Percentiles rank a stretch among this genome's conserved stretches.
Conservation (phyloP, 768 basidiomycete species). For the Sistotremastrum suecicum region DNA sequence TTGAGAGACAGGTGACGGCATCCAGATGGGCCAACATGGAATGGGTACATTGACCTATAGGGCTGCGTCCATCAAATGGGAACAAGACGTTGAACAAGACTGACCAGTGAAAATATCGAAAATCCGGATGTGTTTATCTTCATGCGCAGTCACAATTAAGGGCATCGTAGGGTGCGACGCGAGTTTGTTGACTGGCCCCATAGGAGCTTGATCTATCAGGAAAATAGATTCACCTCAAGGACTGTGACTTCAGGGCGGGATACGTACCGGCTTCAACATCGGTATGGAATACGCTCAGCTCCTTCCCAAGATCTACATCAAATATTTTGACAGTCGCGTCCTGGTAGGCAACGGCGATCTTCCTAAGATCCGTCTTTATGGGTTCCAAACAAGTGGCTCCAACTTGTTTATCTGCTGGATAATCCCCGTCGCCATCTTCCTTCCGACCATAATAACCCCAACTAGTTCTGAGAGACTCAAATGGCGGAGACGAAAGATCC, state of each 20-base stretch:
- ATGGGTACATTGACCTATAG: constrained; percentile 68
- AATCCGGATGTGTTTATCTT: constrained; percentile 86
- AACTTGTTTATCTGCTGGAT: constrained; percentile 8
- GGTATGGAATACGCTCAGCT: constrained; percentile 45
- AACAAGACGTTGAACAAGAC: constrained; percentile 13
- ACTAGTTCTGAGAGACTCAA: constrained; percentile 52
- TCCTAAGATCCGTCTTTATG: constrained; percentile 69
- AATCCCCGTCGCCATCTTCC: constrained; percentile 28
- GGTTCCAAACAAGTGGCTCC: constrained; percentile 79
- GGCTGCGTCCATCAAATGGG: not conserved
- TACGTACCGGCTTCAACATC: constrained; percentile 43
- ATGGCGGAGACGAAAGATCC: constrained; percentile 63
- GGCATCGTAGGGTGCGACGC: constrained; percentile 86
- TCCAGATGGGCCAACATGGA: constrained; percentile 87
- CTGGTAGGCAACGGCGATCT: constrained; percentile 82
- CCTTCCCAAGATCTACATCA: constrained; percentile 80
- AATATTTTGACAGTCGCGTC: constrained; percentile 85
- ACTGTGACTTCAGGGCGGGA: not conserved
- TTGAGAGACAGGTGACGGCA: constrained; percentile 79
- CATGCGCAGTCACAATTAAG: constrained; percentile 78
- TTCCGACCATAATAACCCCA: constrained; percentile 74
- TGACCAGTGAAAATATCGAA: constrained; percentile 74
- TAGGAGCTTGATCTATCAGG: constrained; percentile 51
- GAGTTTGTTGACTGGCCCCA: constrained; percentile 74
- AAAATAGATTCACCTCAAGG: not conserved